A percentile compares a stretch with the other conserved stretches of the same genome.
These are phyloP conservation scores for Fusarium sarcochroum DNA, from an alignment of 2,329 filamentous ascomycete genomes.

Conservation along the genomic window DNA sequence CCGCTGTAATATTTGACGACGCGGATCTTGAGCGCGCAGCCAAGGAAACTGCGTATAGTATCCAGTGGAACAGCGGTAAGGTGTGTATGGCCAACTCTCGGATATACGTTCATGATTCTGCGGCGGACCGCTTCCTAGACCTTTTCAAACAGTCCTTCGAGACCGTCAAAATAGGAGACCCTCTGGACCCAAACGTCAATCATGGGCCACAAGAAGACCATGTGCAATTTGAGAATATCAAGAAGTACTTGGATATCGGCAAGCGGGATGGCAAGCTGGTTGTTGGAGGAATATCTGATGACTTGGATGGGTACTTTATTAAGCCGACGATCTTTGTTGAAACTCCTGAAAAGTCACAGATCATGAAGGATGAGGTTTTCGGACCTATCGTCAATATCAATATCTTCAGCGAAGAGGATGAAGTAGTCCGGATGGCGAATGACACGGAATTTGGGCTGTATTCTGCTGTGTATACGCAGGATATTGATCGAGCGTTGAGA, in stretches of 20 bases:
- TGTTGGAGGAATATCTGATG: conserved; percentile 6
- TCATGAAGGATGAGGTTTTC: conserved; percentile 74
- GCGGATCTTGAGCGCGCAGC: conserved; percentile 53
- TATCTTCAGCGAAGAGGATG: conserved; percentile 54
- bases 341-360: conserved; percentile 50
- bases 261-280: conserved; percentile 3
- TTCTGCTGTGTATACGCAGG: conserved; percentile 68
- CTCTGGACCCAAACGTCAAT: neutral
- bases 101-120: conserved; percentile 67
- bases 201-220: conserved; percentile 21
- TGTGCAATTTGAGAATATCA: conserved; percentile 11
- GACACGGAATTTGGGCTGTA: conserved; percentile 68
- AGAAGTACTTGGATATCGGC: conserved; percentile 11
- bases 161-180: conserved; percentile 2
- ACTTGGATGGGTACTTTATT: conserved; percentile 11
- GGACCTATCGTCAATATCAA: conserved; percentile 73
- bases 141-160: conserved; percentile 2
- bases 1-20: conserved; percentile 74
- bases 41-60: conserved; percentile 60
- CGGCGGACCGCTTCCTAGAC: conserved; percentile 51
- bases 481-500: conserved; percentile 61
- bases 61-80: conserved; percentile 69
- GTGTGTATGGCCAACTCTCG: conserved; percentile 71
- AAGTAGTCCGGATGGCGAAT: conserved; percentile 52
- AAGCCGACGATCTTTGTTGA: conserved; percentile 24